phyloP scores from a whole-genome alignment of 345 rosid genomes.

The Theobroma cacao region DNA sequence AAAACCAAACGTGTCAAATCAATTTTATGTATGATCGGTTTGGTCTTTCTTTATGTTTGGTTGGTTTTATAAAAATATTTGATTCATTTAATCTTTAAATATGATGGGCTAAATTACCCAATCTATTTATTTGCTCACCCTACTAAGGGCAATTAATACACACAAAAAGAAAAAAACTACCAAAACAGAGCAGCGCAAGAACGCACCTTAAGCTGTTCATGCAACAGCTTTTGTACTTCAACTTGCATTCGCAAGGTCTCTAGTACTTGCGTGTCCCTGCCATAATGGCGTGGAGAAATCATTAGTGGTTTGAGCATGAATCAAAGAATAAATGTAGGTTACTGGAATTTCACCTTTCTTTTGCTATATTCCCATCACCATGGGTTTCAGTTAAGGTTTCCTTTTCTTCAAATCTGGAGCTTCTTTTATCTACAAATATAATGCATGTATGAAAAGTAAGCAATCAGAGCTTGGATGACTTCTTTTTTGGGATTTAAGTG shows the following conservation, averaged over 20 bases:
- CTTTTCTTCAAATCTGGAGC: slow-evolving; percentile 12
- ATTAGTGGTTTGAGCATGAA: background rate
- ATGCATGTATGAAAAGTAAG: background rate
- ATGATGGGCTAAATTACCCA: no score
- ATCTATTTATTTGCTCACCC: no score
- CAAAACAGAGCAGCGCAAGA: background rate
- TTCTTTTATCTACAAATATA: slow-evolving; percentile 20
- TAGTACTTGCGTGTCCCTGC: slow-evolving; percentile 12
- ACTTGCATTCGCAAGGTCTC: slow-evolving; percentile 30
- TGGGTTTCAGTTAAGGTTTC: background rate
- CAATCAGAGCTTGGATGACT: background rate
- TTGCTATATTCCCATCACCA: background rate
- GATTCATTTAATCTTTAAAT: no score
- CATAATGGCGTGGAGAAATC: background rate
- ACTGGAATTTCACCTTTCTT: slow-evolving; percentile 16
- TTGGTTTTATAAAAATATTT: no score
- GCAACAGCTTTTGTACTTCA: slow-evolving; percentile 32
- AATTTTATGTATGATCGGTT: no score
- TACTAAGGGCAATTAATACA: no score
- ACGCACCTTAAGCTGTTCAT: slow-evolving; percentile 28
- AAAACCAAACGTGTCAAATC: no score
- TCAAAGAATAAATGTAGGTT: background rate
- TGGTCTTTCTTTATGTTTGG: no score
- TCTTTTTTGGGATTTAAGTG: no score
- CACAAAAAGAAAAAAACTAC: no score